Percentiles rank a stretch among this genome's conserved stretches.
phyloP scores from a whole-genome alignment of 192 early-diverging fungal genomes.

The Chytriomyces hyalinus region DNA sequence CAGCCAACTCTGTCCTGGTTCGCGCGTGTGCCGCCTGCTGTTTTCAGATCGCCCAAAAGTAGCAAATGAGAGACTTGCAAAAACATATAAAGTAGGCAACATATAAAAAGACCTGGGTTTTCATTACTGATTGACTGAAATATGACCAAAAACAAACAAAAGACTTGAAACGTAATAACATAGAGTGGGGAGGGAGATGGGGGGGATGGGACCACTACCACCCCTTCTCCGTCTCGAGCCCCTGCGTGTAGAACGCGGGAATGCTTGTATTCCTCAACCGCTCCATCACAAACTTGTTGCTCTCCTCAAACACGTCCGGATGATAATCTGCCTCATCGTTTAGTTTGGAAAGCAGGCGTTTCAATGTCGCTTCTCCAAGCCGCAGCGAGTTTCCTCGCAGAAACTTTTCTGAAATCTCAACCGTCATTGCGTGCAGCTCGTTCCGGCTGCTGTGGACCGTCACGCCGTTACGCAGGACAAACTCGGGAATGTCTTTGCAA shows the following conservation, averaged over 20 bases:
- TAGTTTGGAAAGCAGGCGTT: not conserved
- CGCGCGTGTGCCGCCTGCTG: conserved; percentile 2
- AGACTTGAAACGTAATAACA: not conserved
- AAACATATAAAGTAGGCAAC: not conserved
- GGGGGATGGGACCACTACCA: not conserved
- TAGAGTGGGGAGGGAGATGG: too few species aligned
- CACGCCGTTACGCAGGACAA: conserved; percentile 28
- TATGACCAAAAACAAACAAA: not conserved
- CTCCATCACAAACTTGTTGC: conserved; percentile 15
- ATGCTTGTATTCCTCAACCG: conserved; percentile 19
- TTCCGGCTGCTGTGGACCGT: conserved; percentile 26
- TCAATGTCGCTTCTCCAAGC: not conserved
- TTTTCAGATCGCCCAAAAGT: conserved; percentile 5
- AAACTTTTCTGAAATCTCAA: conserved; percentile 16
- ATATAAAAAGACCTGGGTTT: too few species aligned
- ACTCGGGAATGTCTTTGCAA: conserved; percentile 27
- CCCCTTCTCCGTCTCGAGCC: conserved; percentile 15
- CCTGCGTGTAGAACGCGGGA: conserved; percentile 27
- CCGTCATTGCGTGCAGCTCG: conserved; percentile 4
- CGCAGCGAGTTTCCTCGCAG: conserved; percentile 4
- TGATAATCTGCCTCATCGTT: conserved; percentile 17
- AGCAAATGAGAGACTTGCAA: not conserved
- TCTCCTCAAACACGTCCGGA: conserved; percentile 25
- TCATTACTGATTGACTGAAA: not conserved
- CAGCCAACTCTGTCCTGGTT: conserved; percentile 44